Percentiles rank a stretch among this genome's conserved stretches.
phyloP scores from a whole-genome alignment of 2,329 filamentous ascomycete species.

The Aspergillus quadrilineatus region DNA sequence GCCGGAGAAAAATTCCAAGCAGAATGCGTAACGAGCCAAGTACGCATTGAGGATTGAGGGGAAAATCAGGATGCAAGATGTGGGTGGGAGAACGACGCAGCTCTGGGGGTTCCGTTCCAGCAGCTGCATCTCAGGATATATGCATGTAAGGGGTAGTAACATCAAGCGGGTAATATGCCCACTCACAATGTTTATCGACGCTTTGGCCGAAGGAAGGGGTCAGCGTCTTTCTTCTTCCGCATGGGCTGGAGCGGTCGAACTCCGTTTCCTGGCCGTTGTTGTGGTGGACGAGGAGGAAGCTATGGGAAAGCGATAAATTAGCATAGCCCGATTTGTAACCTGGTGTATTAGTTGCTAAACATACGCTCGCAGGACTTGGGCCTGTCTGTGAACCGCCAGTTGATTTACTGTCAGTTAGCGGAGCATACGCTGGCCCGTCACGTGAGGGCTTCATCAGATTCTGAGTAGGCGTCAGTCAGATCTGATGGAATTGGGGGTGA shows the following conservation, averaged over 20 bases:
- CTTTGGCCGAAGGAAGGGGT: conserved; percentile 45
- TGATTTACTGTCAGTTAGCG: conserved; percentile 22
- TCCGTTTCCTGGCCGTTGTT: conserved; percentile 20
- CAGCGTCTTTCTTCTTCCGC: conserved; percentile 41
- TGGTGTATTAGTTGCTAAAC: not conserved
- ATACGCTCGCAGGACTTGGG: conserved; percentile 24
- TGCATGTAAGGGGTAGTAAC: not conserved
- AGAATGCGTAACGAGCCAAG: not conserved
- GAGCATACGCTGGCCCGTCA: conserved; percentile 33
- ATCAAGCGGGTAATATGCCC: not conserved
- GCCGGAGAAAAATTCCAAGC: not conserved
- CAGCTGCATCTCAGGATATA: not conserved
- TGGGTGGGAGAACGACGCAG: not conserved
- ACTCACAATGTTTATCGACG: conserved; percentile 23
- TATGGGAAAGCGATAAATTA: conserved; percentile 17
- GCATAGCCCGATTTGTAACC: conserved; percentile 2
- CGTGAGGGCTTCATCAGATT: conserved; percentile 43
- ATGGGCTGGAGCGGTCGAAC: conserved; percentile 31
- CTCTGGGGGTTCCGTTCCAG: not conserved
- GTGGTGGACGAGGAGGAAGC: conserved; percentile 21
- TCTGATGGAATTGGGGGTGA: not conserved
- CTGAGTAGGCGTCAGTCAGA: conserved; percentile 22
- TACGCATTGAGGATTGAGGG: not conserved
- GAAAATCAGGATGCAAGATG: not conserved
- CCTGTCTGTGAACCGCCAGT: conserved; percentile 17